Base-by-base conservation (phyloP, 139 green algal genomes). In the Chlamydomonas incerta region DNA sequence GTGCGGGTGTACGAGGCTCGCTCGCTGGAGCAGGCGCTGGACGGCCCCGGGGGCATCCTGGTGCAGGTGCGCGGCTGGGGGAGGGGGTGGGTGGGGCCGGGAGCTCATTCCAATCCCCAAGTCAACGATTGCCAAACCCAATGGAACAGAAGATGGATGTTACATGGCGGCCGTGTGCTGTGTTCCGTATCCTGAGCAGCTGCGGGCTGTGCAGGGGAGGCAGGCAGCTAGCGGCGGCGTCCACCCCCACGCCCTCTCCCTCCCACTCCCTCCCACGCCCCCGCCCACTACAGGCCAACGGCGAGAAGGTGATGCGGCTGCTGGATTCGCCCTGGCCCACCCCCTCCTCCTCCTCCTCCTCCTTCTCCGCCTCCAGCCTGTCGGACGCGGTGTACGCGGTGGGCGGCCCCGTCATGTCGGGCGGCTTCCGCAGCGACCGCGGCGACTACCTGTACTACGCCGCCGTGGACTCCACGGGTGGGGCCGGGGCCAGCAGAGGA, bases 1-100 rank as follows among this genome's bases (percentile, higher is more conserved):
- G 92, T 97, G 23, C 86, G 91, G 28, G 86, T 98, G 24, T 94
- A 95, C 70, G 95, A 98, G 89, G 35, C 33, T 1, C 74, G 74
- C 3, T 4, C 23, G 26, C 46, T 37, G 24, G 74, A 34, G 8
- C 28, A 58, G 11, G 55, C 74, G 2, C 35, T 82, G 23, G 57
- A 21, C 18, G 74, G 74, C 3, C 74, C 74, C 2, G 74, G 74
- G 41, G 74, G 74, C 33, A 82, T 82, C 35, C 34, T 37, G 23
- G 13, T 82, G 5, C 74, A 82, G 74, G 74, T 63, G 21, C 20
- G 21, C 57, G 21, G 21, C 10, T 9, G 57, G 21, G n/a, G n/a
- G n/a, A n/a, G n/a, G n/a, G n/a, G n/a, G n/a, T n/a, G n/a, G n/a
- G n/a, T n/a, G n/a, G n/a, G n/a, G n/a, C n/a, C n/a, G n/a, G n/a